These are phyloP conservation scores for Neonectria magnoliae DNA, from an alignment of 2,329 filamentous ascomycete genomes.

Conservation along the genomic window DNA sequence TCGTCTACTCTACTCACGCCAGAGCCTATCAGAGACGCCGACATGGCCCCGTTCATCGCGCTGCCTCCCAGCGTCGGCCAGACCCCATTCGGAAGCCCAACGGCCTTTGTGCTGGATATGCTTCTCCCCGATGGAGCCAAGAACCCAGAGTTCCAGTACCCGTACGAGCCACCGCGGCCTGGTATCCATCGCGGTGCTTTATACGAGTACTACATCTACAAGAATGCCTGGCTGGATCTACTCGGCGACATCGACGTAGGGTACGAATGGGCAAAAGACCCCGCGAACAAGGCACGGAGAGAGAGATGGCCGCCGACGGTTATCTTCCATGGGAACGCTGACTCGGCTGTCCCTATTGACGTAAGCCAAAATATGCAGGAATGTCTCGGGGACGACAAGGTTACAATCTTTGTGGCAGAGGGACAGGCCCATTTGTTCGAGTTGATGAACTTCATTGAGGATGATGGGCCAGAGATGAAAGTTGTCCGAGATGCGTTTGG, in stretches of 20 bases:
- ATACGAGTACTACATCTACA: conserved; percentile 49
- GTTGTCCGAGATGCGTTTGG: conserved; percentile 38
- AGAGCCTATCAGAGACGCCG: conserved; percentile 39
- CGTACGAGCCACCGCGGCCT: not conserved
- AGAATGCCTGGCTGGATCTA: conserved; percentile 43
- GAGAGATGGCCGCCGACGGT: conserved; percentile 47
- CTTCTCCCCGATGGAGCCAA: conserved; percentile 42
- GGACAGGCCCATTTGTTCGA: conserved; percentile 46
- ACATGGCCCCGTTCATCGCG: conserved; percentile 37
- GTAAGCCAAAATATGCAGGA: conserved; percentile 44
- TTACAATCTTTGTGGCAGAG: conserved; percentile 39
- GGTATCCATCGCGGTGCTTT: conserved; percentile 32
- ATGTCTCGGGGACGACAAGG: conserved; percentile 39
- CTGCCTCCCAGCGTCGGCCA: conserved; percentile 40
- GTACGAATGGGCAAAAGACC: conserved; percentile 42
- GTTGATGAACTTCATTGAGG: conserved; percentile 44
- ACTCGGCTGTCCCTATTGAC: conserved; percentile 42
- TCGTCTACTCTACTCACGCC: conserved; percentile 45
- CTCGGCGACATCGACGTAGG: conserved; percentile 45
- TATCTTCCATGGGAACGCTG: conserved; percentile 47
- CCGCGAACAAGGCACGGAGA: conserved; percentile 19
- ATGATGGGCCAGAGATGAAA: conserved; percentile 41
- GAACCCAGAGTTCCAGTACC: conserved; percentile 35
- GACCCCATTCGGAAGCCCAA: conserved; percentile 20
- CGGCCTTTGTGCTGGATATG: conserved; percentile 41